phyloP scores from a whole-genome alignment of 2,329 filamentous ascomycete genomes.

The Bipolaris gigantea region DNA sequence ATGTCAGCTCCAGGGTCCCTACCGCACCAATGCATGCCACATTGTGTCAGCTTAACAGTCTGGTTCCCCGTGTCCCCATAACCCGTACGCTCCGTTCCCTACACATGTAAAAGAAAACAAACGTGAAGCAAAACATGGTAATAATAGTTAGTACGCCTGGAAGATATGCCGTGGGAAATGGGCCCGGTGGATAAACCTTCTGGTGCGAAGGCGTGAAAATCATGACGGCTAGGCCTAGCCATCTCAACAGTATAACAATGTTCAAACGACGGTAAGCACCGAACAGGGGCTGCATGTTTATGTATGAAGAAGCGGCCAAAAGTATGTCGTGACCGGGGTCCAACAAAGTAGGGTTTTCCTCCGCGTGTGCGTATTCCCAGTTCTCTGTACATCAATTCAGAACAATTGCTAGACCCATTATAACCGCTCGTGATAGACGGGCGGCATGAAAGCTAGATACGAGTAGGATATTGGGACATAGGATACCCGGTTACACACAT shows the following conservation, averaged over 20 bases:
- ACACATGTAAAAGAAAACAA: neutral
- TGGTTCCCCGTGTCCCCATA: neutral
- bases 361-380: neutral
- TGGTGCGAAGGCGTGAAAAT: neutral
- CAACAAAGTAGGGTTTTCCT: neutral
- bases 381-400: slow-evolving; percentile 19
- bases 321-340: neutral
- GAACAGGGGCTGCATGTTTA: neutral
- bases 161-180: neutral
- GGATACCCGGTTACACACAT: slow-evolving; percentile 3
- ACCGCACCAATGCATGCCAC: slow-evolving; percentile 1
- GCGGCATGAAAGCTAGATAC: slow-evolving; percentile 1
- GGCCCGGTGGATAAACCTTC: neutral
- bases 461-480: slow-evolving; percentile 7
- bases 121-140: neutral
- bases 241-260: neutral
- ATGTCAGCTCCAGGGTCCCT: slow-evolving; percentile 3
- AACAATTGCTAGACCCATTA: slow-evolving; percentile 17
- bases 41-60: slow-evolving; percentile 6
- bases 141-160: neutral
- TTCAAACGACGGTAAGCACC: neutral
- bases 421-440: slow-evolving; percentile 6
- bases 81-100: neutral
- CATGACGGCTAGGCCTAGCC: neutral
- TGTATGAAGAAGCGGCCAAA: neutral